These are phyloP conservation scores for Lasiosphaeria ovina DNA, from an alignment of 495 filamentous ascomycete species.

Conservation along the genomic window DNA sequence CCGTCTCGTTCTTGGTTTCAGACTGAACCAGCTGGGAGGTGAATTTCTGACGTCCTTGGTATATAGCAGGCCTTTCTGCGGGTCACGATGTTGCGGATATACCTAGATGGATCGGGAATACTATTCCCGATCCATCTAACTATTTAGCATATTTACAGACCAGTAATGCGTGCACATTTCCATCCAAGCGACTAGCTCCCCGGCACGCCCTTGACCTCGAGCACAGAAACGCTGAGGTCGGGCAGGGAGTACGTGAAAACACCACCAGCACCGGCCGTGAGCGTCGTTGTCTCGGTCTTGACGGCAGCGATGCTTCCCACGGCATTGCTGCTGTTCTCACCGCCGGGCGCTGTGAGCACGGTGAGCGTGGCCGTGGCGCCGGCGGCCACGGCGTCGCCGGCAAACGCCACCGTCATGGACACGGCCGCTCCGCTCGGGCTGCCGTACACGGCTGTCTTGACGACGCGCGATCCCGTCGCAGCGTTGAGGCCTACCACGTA, in stretches of 20 bases:
- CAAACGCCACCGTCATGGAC: constrained; percentile 27
- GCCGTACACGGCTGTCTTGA: constrained; percentile 70
- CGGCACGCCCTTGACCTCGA: background rate
- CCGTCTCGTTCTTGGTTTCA: too few relatives aligned
- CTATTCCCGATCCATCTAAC: too few relatives aligned
- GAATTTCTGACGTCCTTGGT: too few relatives aligned
- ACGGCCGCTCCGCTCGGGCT: constrained; percentile 49
- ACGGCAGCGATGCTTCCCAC: constrained; percentile 50
- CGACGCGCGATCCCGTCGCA: constrained; percentile 37
- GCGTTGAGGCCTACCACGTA: constrained; percentile 49
- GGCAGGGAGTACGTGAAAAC: background rate
- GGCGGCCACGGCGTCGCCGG: background rate
- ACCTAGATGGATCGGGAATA: too few relatives aligned
- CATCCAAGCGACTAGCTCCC: too few relatives aligned
- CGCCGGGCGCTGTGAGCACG: background rate
- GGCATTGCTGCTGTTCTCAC: constrained; percentile 10
- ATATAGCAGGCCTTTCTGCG: too few relatives aligned
- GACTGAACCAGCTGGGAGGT: too few relatives aligned
- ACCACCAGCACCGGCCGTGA: constrained; percentile 42
- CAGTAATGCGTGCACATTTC: too few relatives aligned
- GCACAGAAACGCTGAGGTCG: background rate
- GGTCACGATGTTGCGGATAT: too few relatives aligned
- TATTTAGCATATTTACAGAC: too few relatives aligned
- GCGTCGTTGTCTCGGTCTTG: constrained; percentile 42
- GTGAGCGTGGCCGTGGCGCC: background rate